phyloP scores from a whole-genome alignment of 306 rosid genomes.

The Argentina anserina region DNA sequence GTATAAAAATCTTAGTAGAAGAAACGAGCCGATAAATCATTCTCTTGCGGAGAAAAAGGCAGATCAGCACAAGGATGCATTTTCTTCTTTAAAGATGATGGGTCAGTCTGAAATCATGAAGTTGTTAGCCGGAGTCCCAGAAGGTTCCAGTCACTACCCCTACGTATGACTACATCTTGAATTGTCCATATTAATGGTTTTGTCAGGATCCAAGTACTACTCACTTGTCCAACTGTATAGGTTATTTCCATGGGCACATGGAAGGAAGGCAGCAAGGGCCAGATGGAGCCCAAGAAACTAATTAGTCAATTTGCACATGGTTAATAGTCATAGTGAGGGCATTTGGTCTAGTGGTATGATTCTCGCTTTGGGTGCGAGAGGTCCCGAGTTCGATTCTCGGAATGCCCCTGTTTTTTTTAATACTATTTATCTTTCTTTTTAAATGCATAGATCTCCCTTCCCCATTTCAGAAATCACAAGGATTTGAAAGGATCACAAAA shows the following conservation, averaged over 20 bases:
- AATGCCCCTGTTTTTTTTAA: too few relatives aligned
- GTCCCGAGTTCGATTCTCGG: conserved; percentile 26
- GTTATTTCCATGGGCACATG: not conserved
- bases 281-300: not conserved
- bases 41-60: not conserved
- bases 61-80: not conserved
- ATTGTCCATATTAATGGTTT: not conserved
- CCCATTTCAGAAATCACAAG: too few relatives aligned
- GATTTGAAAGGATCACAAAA: too few relatives aligned
- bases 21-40: not conserved
- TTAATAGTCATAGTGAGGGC: not conserved
- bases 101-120: not conserved
- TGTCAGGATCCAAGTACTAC: not conserved
- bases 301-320: not conserved
- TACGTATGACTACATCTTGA: not conserved
- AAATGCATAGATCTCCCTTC: too few relatives aligned
- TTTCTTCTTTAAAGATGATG: not conserved
- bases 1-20: not conserved
- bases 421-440: too few relatives aligned
- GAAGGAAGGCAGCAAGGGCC: not conserved
- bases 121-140: not conserved
- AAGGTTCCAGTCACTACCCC: not conserved
- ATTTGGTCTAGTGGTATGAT: conserved; percentile 36
- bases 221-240: not conserved
- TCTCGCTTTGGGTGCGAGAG: conserved; percentile 36